These are phyloP conservation scores for Fraxinus baroniana DNA, from an alignment of 305 asterid species.

Conservation along the genomic window DNA sequence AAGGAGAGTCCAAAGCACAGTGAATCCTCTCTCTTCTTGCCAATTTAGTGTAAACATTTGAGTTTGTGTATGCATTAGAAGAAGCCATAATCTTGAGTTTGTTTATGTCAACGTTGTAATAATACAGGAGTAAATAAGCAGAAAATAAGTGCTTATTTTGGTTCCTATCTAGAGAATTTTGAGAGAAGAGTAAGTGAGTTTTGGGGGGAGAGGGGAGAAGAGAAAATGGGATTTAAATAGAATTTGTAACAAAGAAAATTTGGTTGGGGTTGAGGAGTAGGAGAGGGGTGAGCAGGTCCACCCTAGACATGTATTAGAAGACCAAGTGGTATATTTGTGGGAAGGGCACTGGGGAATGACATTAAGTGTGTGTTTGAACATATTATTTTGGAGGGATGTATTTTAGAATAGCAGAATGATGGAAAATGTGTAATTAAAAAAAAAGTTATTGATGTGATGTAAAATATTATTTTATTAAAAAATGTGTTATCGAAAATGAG, in stretches of 20 bases:
- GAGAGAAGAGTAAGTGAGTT: neutral
- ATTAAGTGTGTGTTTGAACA: no score
- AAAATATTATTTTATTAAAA: no score
- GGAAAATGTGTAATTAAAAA: no score
- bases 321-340: neutral
- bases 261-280: neutral
- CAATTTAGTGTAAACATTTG: neutral
- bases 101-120: neutral
- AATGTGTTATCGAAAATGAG: no score
- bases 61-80: neutral
- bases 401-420: no score
- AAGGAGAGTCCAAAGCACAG: constrained; percentile 1
- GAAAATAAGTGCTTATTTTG: neutral
- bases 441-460: no score
- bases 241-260: neutral
- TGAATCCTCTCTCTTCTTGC: neutral
- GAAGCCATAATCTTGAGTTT: neutral
- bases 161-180: neutral
- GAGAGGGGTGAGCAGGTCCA: neutral
- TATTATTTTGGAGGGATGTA: no score
- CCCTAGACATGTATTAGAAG: neutral
- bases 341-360: neutral
- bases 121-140: neutral
- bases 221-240: neutral
- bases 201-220: neutral